phyloP scores from a whole-genome alignment of 805 yeast genomes.

The Cyberlindnera subsufficiens region DNA sequence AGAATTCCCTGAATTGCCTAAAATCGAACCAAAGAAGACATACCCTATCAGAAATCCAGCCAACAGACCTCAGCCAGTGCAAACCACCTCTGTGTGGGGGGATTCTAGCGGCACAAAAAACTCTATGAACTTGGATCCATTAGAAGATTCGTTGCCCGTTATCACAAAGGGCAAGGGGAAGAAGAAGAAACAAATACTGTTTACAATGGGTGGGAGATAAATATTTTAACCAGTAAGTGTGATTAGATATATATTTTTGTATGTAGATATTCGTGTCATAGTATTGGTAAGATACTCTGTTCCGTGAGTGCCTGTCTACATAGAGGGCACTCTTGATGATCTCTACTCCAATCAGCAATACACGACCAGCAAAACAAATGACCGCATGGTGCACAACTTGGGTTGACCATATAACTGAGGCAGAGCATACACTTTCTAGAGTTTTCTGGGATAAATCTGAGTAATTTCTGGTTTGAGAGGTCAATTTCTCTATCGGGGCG shows the following conservation, averaged over 20 bases:
- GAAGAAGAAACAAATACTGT: slow-evolving; percentile 49
- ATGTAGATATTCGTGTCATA: slow-evolving; percentile 2
- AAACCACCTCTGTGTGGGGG: not conserved
- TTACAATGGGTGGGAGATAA: slow-evolving; percentile 41
- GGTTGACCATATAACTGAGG: slow-evolving; percentile 70
- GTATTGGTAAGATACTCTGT: slow-evolving; percentile 21
- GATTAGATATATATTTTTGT: not conserved
- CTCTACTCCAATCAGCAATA: slow-evolving; percentile 83
- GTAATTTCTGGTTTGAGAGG: slow-evolving; percentile 46
- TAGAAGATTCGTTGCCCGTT: slow-evolving; percentile 18
- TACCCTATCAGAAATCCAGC: slow-evolving; percentile 48
- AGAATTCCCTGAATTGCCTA: slow-evolving; percentile 45
- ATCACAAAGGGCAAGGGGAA: slow-evolving; percentile 28
- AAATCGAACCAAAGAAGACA: slow-evolving; percentile 35
- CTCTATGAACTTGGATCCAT: slow-evolving; percentile 15
- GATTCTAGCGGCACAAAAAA: slow-evolving; percentile 1
- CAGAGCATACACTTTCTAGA: slow-evolving; percentile 84
- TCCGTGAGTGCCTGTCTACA: slow-evolving; percentile 65
- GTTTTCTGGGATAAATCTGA: slow-evolving; percentile 64
- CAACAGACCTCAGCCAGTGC: not conserved
- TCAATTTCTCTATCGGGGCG: slow-evolving; percentile 29
- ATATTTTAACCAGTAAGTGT: not conserved
- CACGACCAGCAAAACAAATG: slow-evolving; percentile 93
- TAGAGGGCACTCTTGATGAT: slow-evolving; percentile 83
- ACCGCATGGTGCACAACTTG: slow-evolving; percentile 86